phyloP scores from a whole-genome alignment of 306 rosid species.

The Dryas drummondii region DNA sequence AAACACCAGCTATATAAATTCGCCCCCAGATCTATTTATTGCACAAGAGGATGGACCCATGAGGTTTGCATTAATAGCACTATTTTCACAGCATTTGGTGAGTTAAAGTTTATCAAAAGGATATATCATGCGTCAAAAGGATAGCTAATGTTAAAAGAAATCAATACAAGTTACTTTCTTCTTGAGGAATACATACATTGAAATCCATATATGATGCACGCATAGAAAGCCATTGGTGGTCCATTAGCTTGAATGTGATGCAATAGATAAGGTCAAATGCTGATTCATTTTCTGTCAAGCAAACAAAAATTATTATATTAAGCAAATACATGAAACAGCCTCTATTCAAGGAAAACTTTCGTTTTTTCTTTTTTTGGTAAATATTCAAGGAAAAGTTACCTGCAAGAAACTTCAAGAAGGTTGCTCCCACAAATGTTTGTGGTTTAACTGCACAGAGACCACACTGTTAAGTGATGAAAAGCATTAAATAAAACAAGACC shows the following conservation, averaged over 20 bases:
- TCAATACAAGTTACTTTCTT: constrained; percentile 8
- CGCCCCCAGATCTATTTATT: neutral
- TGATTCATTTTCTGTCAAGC: constrained; percentile 67
- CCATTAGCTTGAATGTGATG: constrained; percentile 98
- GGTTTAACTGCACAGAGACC: constrained; percentile 77
- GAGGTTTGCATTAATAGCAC: neutral
- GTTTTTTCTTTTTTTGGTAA: too few relatives aligned
- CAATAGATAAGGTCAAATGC: constrained; percentile 97
- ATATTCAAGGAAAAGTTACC: constrained; percentile 43
- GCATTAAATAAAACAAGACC: neutral
- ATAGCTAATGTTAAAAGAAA: neutral
- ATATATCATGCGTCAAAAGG: neutral
- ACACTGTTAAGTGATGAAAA: constrained; percentile 28
- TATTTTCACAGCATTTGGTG: neutral
- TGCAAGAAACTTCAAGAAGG: constrained; percentile 84
- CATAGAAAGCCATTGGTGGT: constrained; percentile 96
- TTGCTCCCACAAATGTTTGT: constrained; percentile 86
- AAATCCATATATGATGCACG: constrained; percentile 99
- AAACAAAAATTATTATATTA: constrained; percentile 18
- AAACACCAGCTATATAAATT: neutral
- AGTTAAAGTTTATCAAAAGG: neutral
- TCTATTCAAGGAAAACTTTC: neutral
- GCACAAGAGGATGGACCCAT: neutral
- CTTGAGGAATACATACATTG: constrained; percentile 63
- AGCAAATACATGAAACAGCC: constrained; percentile 3